Percentiles rank a stretch among this genome's conserved stretches.
phyloP scores from a whole-genome alignment of 768 basidiomycete species.

The Tylopilus felleus region DNA sequence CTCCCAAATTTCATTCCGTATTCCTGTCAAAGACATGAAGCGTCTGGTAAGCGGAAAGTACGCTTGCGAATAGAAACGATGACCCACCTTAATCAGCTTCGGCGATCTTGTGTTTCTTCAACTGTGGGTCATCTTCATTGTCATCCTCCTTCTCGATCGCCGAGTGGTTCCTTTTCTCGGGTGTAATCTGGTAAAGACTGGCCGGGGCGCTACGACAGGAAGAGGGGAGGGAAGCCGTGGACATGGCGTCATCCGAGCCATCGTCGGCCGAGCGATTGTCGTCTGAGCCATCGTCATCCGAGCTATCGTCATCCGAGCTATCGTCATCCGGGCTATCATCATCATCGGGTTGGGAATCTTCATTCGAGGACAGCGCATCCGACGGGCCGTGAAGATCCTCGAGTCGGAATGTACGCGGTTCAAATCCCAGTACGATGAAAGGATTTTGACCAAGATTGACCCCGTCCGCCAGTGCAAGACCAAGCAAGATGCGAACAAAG shows the following conservation, averaged over 20 bases:
- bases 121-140: background rate
- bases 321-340: no score
- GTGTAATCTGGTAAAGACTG: background rate
- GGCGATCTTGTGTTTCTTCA: background rate
- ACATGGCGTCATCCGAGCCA: background rate
- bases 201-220: background rate
- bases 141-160: background rate
- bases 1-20: background rate
- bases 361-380: background rate
- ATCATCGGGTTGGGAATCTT: background rate
- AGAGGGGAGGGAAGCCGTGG: background rate
- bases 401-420: background rate
- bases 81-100: background rate
- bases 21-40: background rate
- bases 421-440: background rate
- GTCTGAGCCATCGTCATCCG: no score
- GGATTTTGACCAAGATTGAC: conserved; percentile 1
- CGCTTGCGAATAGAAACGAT: background rate
- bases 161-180: background rate
- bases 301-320: background rate
- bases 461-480: background rate
- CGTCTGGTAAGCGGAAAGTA: background rate
- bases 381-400: background rate
- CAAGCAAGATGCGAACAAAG: background rate
- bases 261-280: no score